phyloP scores from a whole-genome alignment of 352 stramenopile species.

The Pythium apleroticum region DNA sequence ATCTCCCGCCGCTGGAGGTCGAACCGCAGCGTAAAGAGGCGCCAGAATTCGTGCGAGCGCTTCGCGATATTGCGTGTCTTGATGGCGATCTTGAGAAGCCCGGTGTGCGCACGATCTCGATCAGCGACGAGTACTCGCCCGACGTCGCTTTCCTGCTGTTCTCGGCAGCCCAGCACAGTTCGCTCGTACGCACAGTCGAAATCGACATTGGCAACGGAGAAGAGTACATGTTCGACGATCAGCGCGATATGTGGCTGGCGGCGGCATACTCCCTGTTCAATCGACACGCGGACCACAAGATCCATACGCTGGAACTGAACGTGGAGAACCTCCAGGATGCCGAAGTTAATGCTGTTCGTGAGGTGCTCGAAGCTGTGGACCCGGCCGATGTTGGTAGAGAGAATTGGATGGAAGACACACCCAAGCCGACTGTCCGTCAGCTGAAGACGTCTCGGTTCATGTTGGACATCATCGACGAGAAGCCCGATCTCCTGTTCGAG shows the following conservation, averaged over 20 bases:
- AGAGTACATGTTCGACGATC: background rate
- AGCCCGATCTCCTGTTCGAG: background rate
- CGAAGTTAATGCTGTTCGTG: background rate
- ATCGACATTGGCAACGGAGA: background rate
- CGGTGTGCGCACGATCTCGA: no score
- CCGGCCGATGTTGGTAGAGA: no score
- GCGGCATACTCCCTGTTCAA: conserved; percentile 1
- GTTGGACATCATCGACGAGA: background rate
- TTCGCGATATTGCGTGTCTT: no score
- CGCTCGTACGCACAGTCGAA: background rate
- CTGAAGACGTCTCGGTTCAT: background rate
- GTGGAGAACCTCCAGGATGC: background rate
- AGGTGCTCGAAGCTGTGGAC: background rate
- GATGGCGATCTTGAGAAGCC: no score
- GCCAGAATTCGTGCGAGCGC: no score
- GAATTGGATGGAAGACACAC: no score
- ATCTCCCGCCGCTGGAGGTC: no score
- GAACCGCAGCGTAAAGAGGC: no score
- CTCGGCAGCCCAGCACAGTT: background rate
- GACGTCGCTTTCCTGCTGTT: background rate
- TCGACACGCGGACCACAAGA: background rate
- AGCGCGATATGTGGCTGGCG: background rate
- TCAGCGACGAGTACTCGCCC: no score
- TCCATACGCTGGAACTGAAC: background rate
- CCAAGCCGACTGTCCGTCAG: no score